Percentiles rank a stretch among this genome's conserved stretches.
These are phyloP conservation scores for Crithidia acanthocephali DNA, from an alignment of 208 protist genomes.

Conservation along the genomic window DNA sequence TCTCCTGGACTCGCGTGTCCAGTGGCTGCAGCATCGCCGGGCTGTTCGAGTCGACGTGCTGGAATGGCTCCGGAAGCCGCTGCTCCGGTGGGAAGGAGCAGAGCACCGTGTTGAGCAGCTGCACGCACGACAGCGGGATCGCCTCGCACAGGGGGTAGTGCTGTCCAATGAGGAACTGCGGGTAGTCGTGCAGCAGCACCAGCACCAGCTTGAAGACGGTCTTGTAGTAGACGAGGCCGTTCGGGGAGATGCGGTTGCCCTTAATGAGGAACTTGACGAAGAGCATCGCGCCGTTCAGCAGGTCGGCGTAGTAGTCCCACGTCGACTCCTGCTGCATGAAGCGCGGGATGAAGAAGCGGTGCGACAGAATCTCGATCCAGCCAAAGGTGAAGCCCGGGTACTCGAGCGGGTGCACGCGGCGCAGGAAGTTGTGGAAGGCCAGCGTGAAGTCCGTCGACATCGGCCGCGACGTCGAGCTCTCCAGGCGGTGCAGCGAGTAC, in stretches of 20 bases:
- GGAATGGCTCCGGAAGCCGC: conserved; percentile 95
- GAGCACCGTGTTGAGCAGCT: conserved; percentile 98
- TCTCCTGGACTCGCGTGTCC: conserved; percentile 84
- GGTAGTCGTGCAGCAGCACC: conserved; percentile 99
- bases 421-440: conserved; percentile 91
- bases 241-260: conserved; percentile 62
- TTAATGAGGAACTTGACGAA: conserved; percentile 81
- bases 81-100: conserved; percentile 97
- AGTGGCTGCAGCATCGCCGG: conserved; percentile 92
- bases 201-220: conserved; percentile 94
- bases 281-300: conserved; percentile 75
- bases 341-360: conserved; percentile 98
- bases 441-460: conserved; percentile 78
- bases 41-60: conserved; percentile 75
- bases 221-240: conserved; percentile 90
- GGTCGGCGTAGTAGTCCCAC: conserved; percentile 66
- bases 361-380: conserved; percentile 98
- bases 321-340: conserved; percentile 75
- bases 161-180: conserved; percentile 98
- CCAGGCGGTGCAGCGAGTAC: conserved; percentile 74
- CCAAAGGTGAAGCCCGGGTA: conserved; percentile 98
- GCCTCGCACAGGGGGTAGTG: conserved; percentile 96
- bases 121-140: conserved; percentile 96
- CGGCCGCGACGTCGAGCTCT: conserved; percentile 46
- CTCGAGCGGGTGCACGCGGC: conserved; percentile 86